Percentiles rank a stretch among this genome's conserved stretches.
Conservation (phyloP, 2,329 filamentous ascomycete genomes). For the Colletotrichum sidae region DNA sequence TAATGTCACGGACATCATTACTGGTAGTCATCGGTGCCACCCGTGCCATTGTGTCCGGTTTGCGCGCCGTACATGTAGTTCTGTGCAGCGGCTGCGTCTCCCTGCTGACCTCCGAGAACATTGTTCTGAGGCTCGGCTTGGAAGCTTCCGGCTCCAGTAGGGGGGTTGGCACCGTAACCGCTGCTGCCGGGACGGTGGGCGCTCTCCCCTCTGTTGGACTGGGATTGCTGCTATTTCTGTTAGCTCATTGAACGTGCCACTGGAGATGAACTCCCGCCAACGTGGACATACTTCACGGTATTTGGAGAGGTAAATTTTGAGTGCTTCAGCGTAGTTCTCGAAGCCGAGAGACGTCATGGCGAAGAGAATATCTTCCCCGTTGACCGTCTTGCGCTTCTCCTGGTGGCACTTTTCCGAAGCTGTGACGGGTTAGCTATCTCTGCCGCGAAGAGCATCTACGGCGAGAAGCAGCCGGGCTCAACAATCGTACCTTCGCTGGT, state of each 20-base stretch:
- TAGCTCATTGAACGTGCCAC: constrained; percentile 15
- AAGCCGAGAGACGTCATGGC: constrained; percentile 99
- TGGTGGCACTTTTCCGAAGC: constrained; percentile 99
- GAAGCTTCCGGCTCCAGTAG: constrained; percentile 57
- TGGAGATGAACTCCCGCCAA: not conserved
- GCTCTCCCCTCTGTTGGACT: constrained; percentile 77
- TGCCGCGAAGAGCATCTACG: constrained; percentile 29
- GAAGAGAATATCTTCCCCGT: constrained; percentile 98
- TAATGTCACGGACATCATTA: not conserved
- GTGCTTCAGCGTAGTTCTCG: constrained; percentile 97
- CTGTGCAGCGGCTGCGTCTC: constrained; percentile 56
- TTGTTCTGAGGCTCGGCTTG: constrained; percentile 53
- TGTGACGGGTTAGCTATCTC: constrained; percentile 55
- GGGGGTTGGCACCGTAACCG: constrained; percentile 60
- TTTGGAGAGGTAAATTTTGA: constrained; percentile 98
- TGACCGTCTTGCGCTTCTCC: constrained; percentile 99
- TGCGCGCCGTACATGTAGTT: constrained; percentile 67
- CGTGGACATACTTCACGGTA: constrained; percentile 87
- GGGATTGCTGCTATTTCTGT: constrained; percentile 36
- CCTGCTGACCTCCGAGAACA: constrained; percentile 53
- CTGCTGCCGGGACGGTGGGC: constrained; percentile 63
- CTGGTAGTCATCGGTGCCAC: constrained; percentile 64
- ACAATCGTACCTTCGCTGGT: constrained; percentile 90
- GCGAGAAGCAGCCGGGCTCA: not conserved
- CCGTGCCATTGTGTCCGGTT: constrained; percentile 69